Evolutionary conservation across 306 rosid species (phyloP).

Genomic region (Malus orientalis): DNA sequence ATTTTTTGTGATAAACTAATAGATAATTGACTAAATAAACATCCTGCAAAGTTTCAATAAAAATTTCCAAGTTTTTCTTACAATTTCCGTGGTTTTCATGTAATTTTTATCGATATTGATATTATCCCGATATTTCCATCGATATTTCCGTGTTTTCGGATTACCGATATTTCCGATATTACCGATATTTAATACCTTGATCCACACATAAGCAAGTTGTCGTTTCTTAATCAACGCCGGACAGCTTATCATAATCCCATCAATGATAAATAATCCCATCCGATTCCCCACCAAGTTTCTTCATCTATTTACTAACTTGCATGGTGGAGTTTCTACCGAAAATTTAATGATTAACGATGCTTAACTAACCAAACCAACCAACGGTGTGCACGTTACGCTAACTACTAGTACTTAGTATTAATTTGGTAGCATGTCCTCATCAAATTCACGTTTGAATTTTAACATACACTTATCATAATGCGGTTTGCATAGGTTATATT

Average conservation of each 20-base stretch:
- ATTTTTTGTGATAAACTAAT: no score
- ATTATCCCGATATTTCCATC: no score
- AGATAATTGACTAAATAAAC: no score
- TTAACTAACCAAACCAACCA: conserved; percentile 1
- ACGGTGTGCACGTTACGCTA: neutral
- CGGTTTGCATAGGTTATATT: neutral
- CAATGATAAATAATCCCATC: neutral
- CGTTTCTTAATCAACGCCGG: neutral
- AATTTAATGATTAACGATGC: neutral
- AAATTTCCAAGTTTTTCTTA: no score
- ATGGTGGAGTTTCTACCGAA: neutral
- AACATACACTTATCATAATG: no score
- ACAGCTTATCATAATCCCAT: neutral
- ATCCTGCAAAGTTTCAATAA: no score
- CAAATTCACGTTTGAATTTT: neutral
- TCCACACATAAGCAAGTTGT: neutral
- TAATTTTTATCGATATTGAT: no score
- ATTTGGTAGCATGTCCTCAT: conserved; percentile 1
- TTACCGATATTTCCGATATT: no score
- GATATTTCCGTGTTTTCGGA: no score
- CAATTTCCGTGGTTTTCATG: no score
- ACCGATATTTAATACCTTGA: neutral
- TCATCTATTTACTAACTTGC: neutral
- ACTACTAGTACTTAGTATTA: neutral
- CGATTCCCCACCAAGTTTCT: no score